These are phyloP conservation scores for Populus ilicifolia DNA, from an alignment of 345 rosid genomes.

Conservation along the genomic window DNA sequence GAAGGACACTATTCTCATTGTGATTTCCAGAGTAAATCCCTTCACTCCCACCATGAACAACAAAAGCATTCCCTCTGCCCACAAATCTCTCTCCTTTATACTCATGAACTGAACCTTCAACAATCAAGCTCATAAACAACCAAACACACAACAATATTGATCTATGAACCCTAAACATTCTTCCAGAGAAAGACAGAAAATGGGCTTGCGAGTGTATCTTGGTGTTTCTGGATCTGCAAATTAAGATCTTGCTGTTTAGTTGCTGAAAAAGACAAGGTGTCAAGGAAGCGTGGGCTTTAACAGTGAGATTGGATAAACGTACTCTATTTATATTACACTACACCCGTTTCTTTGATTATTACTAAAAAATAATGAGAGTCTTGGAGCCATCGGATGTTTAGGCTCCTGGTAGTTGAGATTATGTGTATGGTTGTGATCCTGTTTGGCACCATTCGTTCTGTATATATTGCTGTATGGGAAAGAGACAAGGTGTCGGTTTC, in stretches of 20 bases:
- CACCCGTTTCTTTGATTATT: too few relatives aligned
- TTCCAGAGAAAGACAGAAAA: constrained; percentile 1
- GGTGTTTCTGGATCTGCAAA: constrained; percentile 34
- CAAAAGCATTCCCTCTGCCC: constrained; percentile 83
- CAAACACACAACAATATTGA: constrained; percentile 18
- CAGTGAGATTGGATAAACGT: background rate
- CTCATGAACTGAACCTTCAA: constrained; percentile 78
- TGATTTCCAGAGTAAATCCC: constrained; percentile 59
- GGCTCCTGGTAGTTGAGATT: background rate
- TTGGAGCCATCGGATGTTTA: constrained; percentile 11
- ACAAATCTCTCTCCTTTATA: constrained; percentile 68
- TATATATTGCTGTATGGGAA: background rate
- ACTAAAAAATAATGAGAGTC: background rate
- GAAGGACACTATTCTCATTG: constrained; percentile 21
- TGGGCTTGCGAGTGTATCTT: background rate
- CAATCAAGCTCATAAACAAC: constrained; percentile 12
- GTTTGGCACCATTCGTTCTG: background rate
- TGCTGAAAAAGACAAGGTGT: background rate
- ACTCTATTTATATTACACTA: too few relatives aligned
- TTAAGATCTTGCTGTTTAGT: constrained; percentile 12
- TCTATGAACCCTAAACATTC: constrained; percentile 18
- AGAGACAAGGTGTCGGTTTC: background rate
- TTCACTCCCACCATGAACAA: constrained; percentile 93
- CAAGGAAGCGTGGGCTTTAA: background rate
- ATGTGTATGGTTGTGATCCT: background rate